Conservation (phyloP, 2,329 filamentous ascomycete genomes). For the Fusarium dimerum region DNA sequence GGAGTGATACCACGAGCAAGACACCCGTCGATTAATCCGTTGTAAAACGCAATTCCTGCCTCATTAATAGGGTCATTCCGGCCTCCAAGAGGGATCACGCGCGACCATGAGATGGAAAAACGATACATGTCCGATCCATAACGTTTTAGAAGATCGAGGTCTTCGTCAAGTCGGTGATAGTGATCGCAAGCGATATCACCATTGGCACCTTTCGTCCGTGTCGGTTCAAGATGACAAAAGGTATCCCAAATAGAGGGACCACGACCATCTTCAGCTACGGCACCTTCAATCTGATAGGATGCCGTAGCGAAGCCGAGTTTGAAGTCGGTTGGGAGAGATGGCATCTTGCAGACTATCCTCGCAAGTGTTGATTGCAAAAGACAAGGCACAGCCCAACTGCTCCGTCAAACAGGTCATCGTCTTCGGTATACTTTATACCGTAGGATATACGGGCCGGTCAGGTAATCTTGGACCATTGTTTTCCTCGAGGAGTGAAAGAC, state of each 20-base stretch:
- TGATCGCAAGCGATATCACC: slow-evolving; percentile 51
- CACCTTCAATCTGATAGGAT: slow-evolving; percentile 48
- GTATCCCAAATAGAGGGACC: slow-evolving; percentile 46
- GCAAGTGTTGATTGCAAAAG: too few species aligned
- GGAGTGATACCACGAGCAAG: slow-evolving; percentile 58
- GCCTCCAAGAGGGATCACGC: slow-evolving; percentile 65
- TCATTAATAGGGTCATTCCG: slow-evolving; percentile 64
- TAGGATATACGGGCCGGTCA: slow-evolving; percentile 12
- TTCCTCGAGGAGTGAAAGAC: neutral
- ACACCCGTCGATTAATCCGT: slow-evolving; percentile 60
- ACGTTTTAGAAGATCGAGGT: slow-evolving; percentile 60
- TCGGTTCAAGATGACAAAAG: slow-evolving; percentile 42
- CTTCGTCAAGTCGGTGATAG: slow-evolving; percentile 47
- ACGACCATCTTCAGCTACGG: slow-evolving; percentile 41
- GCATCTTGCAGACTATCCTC: too few species aligned
- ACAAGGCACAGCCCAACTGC: too few species aligned
- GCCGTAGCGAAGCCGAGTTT: slow-evolving; percentile 45
- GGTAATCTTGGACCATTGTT: slow-evolving; percentile 4
- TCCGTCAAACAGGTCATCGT: neutral
- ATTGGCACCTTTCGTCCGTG: slow-evolving; percentile 40
- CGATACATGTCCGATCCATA: slow-evolving; percentile 62
- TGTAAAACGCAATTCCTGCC: slow-evolving; percentile 60
- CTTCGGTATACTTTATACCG: slow-evolving; percentile 12
- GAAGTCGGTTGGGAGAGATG: slow-evolving; percentile 31
- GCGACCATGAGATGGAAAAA: slow-evolving; percentile 67